Percentiles rank a stretch among this genome's conserved stretches.
These are phyloP conservation scores for Colletotrichum spaethianum DNA, from an alignment of 2,329 filamentous ascomycete species.

Conservation along the genomic window DNA sequence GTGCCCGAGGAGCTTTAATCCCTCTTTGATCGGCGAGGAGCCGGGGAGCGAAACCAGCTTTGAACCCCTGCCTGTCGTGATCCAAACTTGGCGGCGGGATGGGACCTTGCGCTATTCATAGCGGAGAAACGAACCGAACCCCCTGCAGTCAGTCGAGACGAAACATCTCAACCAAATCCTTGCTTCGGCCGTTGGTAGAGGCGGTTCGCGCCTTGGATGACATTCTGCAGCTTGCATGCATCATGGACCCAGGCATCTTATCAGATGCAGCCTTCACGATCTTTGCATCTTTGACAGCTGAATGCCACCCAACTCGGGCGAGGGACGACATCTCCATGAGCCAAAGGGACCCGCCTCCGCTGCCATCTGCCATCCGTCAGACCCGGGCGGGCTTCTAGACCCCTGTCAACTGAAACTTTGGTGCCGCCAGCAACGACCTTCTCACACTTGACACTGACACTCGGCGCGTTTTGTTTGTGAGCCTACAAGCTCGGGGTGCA, in stretches of 20 bases:
- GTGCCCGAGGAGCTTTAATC: neutral
- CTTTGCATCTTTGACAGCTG: neutral
- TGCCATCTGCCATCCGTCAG: neutral
- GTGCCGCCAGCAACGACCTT: constrained; percentile 4
- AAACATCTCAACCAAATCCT: constrained; percentile 8
- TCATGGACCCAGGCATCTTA: neutral
- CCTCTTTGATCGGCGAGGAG: neutral
- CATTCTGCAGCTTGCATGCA: neutral
- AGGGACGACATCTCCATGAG: neutral
- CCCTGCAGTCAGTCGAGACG: constrained; percentile 21
- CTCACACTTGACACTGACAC: constrained; percentile 30
- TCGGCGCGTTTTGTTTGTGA: constrained; percentile 11
- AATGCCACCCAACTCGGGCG: neutral
- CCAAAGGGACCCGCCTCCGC: neutral
- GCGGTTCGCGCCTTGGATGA: neutral
- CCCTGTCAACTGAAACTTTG: constrained; percentile 37
- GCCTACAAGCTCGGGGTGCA: neutral
- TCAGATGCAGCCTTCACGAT: neutral
- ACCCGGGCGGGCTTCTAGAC: neutral
- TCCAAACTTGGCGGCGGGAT: neutral
- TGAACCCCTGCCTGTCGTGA: constrained; percentile 16
- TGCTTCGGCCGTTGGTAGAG: neutral
- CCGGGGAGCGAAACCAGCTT: constrained; percentile 27
- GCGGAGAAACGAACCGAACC: neutral
- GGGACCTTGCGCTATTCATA: constrained; percentile 19